Evolutionary conservation across 495 filamentous ascomycete species (phyloP), one percentile per base, ranked within the genome.

Genomic region (Staphylotrichum tortipilum): DNA sequence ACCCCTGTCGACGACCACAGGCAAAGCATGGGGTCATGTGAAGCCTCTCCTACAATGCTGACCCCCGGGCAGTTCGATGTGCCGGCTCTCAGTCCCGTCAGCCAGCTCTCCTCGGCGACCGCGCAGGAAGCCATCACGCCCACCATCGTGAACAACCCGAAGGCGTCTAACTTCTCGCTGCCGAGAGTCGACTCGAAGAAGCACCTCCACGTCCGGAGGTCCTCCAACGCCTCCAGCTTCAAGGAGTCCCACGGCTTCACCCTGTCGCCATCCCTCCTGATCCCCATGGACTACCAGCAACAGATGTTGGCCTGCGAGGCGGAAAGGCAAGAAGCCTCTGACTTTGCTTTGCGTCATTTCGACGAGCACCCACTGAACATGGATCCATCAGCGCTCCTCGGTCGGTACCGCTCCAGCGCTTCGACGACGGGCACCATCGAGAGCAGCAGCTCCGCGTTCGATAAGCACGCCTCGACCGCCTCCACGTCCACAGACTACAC

Each of bases 211-310:
- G 60, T 58, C 8, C 60, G 68, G 23, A 63, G 66, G 34, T 57
- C 63, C 6, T 76, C 75, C 1, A 62, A 70, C 37, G 73, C 69
- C 8, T 72, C 68, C 12, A 77, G 69, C 56, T 78, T 76, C 59
- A 73, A 73, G 51, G 77, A 78, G 55, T 72, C 68, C 10, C 76
- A 80, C 46, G 73, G 73, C 39, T 78, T 80, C 56, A 67, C 58
- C 44, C 58, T 80, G 6, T 78, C 76, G 19, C 77, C 77, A 4
- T 73, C 73, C 12, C 66, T 78, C 34, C 60, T 80, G 24, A 77
- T 80, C 15, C 77, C 77, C 28, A 61, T 62, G 38, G 73, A 76
- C 36, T 75, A 68, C 50, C 68, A 74, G 41, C 66, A 70, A 52
- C 64, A 71, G 51, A 71, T 76, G 67, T 44, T 69, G 30, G 57